These are phyloP conservation scores for Lachancea sp. DNA, from an alignment of 805 yeast species.

Conservation along the genomic window DNA sequence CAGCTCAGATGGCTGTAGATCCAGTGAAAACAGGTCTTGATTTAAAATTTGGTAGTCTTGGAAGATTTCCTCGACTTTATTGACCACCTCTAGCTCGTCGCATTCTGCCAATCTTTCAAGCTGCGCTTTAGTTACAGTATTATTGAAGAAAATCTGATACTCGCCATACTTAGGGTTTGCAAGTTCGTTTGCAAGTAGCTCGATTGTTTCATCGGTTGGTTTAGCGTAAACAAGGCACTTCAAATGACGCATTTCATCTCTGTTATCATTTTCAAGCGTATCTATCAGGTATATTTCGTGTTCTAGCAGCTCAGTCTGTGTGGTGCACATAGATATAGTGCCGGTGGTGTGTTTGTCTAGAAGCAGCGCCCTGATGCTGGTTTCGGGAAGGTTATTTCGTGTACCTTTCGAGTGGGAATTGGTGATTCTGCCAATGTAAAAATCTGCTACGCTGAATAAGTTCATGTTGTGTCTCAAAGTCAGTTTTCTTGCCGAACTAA, in stretches of 20 bases:
- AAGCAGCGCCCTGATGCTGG: conserved; percentile 62
- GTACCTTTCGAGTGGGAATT: conserved; percentile 21
- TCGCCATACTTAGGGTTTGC: conserved; percentile 69
- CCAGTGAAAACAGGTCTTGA: conserved; percentile 54
- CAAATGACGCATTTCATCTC: conserved; percentile 73
- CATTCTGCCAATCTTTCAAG: conserved; percentile 84
- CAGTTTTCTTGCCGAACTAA: too few relatives aligned
- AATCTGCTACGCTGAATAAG: conserved; percentile 41
- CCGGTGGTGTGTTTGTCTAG: conserved; percentile 77
- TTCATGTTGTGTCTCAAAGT: too few relatives aligned
- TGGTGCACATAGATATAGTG: conserved; percentile 78
- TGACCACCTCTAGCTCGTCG: conserved; percentile 78
- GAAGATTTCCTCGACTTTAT: conserved; percentile 73
- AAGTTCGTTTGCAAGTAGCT: conserved; percentile 57
- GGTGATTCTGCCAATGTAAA: conserved; percentile 38
- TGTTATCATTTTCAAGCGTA: conserved; percentile 48
- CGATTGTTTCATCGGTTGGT: conserved; percentile 63
- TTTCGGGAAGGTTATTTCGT: conserved; percentile 22
- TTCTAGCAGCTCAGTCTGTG: conserved; percentile 77
- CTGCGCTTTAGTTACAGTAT: conserved; percentile 65
- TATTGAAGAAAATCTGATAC: conserved; percentile 75
- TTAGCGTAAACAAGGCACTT: conserved; percentile 73
- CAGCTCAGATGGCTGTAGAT: conserved; percentile 20
- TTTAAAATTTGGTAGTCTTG: conserved; percentile 77
- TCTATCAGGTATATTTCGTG: conserved; percentile 84